Conservation (phyloP, 1,284 basidiomycete species). For the Gomphus bonarii region DNA sequence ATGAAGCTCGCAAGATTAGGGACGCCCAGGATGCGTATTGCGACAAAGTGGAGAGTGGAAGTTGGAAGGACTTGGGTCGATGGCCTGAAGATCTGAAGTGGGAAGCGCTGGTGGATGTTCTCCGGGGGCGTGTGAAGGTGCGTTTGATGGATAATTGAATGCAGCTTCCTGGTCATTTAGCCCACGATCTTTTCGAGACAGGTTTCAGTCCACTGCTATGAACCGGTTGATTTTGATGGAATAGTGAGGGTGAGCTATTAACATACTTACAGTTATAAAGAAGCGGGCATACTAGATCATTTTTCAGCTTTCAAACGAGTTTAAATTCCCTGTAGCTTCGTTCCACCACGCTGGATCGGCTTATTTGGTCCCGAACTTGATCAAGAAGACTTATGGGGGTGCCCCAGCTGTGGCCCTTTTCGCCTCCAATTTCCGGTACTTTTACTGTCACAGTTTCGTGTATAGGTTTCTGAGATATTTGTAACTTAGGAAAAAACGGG, state of each 20-base stretch:
- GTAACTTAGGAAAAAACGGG: slow-evolving; percentile 43
- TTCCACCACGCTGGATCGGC: slow-evolving; percentile 87
- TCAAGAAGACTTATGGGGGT: slow-evolving; percentile 51
- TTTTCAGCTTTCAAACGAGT: slow-evolving; percentile 44
- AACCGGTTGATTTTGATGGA: slow-evolving; percentile 36
- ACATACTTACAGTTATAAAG: slow-evolving; percentile 24
- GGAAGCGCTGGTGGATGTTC: slow-evolving; percentile 44
- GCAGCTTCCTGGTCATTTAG: slow-evolving; percentile 27
- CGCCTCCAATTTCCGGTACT: slow-evolving; percentile 21
- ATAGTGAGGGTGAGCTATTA: slow-evolving; percentile 16
- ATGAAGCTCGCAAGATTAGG: slow-evolving; percentile 66
- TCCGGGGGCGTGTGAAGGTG: slow-evolving; percentile 32
- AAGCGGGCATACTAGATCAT: slow-evolving; percentile 36
- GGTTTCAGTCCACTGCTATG: slow-evolving; percentile 38
- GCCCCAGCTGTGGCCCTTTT: slow-evolving; percentile 36
- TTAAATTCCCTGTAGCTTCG: slow-evolving; percentile 71
- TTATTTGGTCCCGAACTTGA: slow-evolving; percentile 70
- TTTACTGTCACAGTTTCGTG: background rate
- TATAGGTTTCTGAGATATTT: background rate
- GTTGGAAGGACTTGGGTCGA: slow-evolving; percentile 41
- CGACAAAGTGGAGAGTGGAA: slow-evolving; percentile 38
- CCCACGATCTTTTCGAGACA: slow-evolving; percentile 28
- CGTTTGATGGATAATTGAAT: slow-evolving; percentile 29
- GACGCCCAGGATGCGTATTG: slow-evolving; percentile 69
- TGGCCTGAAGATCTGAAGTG: slow-evolving; percentile 41